A percentile compares a stretch with the other conserved stretches of the same genome.
These are phyloP conservation scores for Dysphania ambrosioides DNA, from an alignment of 148 eudicot genomes.

Conservation along the genomic window DNA sequence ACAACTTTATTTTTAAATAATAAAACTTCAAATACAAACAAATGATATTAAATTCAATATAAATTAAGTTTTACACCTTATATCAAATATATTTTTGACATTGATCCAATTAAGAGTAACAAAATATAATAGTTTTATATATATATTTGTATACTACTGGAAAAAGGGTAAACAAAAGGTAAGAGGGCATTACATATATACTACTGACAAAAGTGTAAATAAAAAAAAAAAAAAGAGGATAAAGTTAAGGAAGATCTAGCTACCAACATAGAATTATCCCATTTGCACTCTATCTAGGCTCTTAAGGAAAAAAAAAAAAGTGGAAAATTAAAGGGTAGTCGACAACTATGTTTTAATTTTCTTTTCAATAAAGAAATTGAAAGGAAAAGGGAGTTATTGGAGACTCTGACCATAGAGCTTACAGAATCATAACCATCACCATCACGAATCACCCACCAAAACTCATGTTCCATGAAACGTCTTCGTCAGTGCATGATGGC, in stretches of 20 bases:
- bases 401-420: constrained; percentile 5
- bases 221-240: constrained; percentile 13
- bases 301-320: constrained; percentile 18
- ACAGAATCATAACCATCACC: constrained; percentile 29
- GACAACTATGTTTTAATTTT: not conserved
- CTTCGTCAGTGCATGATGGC: constrained; percentile 32
- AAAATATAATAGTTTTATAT: no score
- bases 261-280: constrained; percentile 41
- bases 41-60: no score
- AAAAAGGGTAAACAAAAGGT: constrained; percentile 17
- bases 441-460: constrained; percentile 7
- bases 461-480: constrained; percentile 25
- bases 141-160: no score
- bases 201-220: constrained; percentile 25
- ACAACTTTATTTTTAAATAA: no score
- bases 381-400: constrained; percentile 19
- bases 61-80: no score
- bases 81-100: no score
- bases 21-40: no score
- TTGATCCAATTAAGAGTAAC: no score
- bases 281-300: constrained; percentile 43
- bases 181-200: constrained; percentile 4
- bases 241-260: constrained; percentile 1
- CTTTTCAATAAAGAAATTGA: constrained; percentile 19
- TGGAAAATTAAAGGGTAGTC: constrained; percentile 16